These are phyloP conservation scores for Euptelea pleiosperma DNA, from an alignment of 164 flowering plant genomes.

Conservation along the genomic window DNA sequence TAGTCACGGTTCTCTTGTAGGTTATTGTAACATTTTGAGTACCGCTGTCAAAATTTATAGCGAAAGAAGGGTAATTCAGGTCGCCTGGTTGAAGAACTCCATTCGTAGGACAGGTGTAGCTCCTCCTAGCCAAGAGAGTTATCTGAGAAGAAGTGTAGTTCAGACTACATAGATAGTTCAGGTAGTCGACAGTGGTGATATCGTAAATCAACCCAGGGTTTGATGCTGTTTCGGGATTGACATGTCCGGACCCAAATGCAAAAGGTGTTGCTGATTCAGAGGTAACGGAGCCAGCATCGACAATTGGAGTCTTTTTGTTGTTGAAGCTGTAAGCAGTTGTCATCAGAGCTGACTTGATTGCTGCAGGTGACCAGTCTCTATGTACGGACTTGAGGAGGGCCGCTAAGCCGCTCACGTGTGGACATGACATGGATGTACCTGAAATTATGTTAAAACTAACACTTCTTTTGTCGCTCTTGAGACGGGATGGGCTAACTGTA, in stretches of 20 bases:
- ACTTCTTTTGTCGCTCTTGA: slow-evolving; percentile 47
- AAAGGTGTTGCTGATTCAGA: slow-evolving; percentile 44
- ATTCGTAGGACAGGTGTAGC: slow-evolving; percentile 31
- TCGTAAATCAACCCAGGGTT: slow-evolving; percentile 69
- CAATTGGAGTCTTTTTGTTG: slow-evolving; percentile 33
- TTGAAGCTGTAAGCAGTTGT: slow-evolving; percentile 57
- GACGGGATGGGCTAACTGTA: slow-evolving; percentile 33
- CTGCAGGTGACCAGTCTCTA: slow-evolving; percentile 62
- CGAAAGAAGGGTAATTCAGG: slow-evolving; percentile 72
- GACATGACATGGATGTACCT: slow-evolving; percentile 86
- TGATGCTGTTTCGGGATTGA: slow-evolving; percentile 53
- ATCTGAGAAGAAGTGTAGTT: slow-evolving; percentile 47
- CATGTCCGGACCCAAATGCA: slow-evolving; percentile 74
- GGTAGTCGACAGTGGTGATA: slow-evolving; percentile 42
- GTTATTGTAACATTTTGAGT: slow-evolving; percentile 17
- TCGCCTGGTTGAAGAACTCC: slow-evolving; percentile 33
- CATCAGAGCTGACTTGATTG: slow-evolving; percentile 76
- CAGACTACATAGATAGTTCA: slow-evolving; percentile 53
- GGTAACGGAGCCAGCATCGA: slow-evolving; percentile 27
- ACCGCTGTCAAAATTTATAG: slow-evolving; percentile 29
- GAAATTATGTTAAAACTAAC: slow-evolving; percentile 57
- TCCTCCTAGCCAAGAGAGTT: slow-evolving; percentile 28
- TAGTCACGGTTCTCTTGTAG: slow-evolving; percentile 53
- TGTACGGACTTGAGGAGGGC: slow-evolving; percentile 60
- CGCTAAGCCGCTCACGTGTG: slow-evolving; percentile 71